phyloP scores from a whole-genome alignment of 1,139 yeast species.

The Sugiyamaella neomexicana region DNA sequence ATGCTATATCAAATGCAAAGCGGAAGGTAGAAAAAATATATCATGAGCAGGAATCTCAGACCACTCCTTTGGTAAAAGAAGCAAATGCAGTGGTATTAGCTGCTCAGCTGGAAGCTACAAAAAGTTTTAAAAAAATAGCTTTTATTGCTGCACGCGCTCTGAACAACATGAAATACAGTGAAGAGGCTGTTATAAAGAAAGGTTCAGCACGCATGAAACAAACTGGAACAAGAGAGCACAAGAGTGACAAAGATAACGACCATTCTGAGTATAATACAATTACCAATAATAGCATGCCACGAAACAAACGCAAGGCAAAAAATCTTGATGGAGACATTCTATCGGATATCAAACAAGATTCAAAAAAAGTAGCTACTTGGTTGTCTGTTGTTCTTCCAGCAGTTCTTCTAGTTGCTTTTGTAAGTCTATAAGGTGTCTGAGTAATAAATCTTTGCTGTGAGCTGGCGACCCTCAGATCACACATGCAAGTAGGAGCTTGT shows the following conservation, averaged over 20 bases:
- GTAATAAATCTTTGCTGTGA: background rate
- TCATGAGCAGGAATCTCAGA: background rate
- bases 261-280: background rate
- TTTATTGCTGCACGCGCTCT: background rate
- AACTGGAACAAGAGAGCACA: background rate
- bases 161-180: background rate
- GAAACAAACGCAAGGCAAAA: background rate
- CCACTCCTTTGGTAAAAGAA: background rate
- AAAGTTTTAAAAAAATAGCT: conserved; percentile 3
- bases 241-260: background rate
- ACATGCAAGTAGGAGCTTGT: background rate
- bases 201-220: background rate
- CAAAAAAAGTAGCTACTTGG: background rate
- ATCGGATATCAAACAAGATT: background rate
- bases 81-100: conserved; percentile 2
- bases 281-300: background rate
- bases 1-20: background rate
- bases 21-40: background rate
- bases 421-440: conserved; percentile 1
- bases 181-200: background rate
- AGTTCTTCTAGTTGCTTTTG: conserved; percentile 3
- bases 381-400: conserved; percentile 8
- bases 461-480: no score
- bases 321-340: background rate
- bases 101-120: conserved; percentile 1